phyloP scores from a whole-genome alignment of 495 filamentous ascomycete genomes.

The Bathelium albidoporum region DNA sequence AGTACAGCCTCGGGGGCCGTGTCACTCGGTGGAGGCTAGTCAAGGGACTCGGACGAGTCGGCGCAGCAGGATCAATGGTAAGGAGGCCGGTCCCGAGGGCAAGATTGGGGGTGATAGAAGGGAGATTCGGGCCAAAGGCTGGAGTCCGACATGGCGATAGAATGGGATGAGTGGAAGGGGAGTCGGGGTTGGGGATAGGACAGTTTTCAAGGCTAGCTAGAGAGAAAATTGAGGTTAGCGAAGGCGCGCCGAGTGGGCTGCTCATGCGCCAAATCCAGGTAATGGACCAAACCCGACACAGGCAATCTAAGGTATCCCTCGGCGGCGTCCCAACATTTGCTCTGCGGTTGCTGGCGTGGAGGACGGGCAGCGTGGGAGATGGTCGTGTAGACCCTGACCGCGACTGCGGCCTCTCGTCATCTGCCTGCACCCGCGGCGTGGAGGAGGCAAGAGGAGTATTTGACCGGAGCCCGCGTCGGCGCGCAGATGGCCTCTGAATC shows the following conservation, averaged over 20 bases:
- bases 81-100: neutral
- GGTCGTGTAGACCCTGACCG: neutral
- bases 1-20: neutral
- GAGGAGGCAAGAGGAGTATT: no score
- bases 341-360: neutral
- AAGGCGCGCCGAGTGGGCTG: conserved; percentile 1
- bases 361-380: neutral
- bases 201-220: neutral
- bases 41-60: neutral
- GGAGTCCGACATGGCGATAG: conserved; percentile 1
- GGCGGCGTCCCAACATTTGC: neutral
- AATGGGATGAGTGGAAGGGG: conserved; percentile 1
- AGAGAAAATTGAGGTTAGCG: conserved; percentile 4
- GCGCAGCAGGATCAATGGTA: neutral
- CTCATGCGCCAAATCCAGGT: neutral
- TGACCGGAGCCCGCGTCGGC: no score
- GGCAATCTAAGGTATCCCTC: neutral
- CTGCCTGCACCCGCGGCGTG: neutral
- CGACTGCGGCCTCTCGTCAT: neutral
- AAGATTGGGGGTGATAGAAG: neutral
- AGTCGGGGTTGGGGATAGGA: neutral
- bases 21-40: neutral
- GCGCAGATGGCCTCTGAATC: neutral
- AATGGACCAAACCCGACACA: neutral
- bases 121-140: neutral